These are phyloP conservation scores for Tricholoma flavovirens DNA, from an alignment of 768 basidiomycete genomes.

Conservation along the genomic window DNA sequence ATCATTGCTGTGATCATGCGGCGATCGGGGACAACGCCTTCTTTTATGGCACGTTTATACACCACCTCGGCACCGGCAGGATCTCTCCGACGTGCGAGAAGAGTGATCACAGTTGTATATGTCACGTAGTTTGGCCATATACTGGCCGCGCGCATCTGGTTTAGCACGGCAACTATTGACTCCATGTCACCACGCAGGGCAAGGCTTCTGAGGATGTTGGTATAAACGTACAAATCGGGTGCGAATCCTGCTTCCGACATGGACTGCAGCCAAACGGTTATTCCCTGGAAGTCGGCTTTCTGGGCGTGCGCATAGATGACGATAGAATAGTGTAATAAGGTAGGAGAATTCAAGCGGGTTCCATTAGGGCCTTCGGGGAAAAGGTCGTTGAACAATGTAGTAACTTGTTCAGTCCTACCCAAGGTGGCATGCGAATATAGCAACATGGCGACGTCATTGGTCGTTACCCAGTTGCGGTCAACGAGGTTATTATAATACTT, in stretches of 20 bases:
- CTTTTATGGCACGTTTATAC: constrained; percentile 56
- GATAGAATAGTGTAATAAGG: constrained; percentile 46
- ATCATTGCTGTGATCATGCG: constrained; percentile 67
- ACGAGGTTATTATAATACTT: constrained; percentile 34
- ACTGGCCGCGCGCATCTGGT: constrained; percentile 54
- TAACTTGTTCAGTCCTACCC: constrained; percentile 35
- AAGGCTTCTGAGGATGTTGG: constrained; percentile 54
- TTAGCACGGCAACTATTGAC: constrained; percentile 42
- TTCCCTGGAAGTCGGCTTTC: constrained; percentile 38
- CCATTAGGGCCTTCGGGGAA: constrained; percentile 38
- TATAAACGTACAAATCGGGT: constrained; percentile 55
- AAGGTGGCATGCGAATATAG: constrained; percentile 52
- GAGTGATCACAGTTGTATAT: constrained; percentile 65
- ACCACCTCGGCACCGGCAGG: constrained; percentile 58
- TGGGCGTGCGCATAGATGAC: constrained; percentile 52
- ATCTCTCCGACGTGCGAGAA: constrained; percentile 60
- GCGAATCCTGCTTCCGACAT: constrained; percentile 43
- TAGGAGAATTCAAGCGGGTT: constrained; percentile 31
- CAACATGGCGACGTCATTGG: constrained; percentile 35
- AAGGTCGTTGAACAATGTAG: constrained; percentile 47
- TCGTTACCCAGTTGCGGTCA: constrained; percentile 19
- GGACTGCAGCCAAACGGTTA: constrained; percentile 49
- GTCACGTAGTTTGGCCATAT: constrained; percentile 42
- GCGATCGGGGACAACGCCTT: constrained; percentile 58
- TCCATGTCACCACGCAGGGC: constrained; percentile 50